Evolutionary conservation across 371 early-diverging fungal genomes (phyloP), one percentile per base, ranked within the genome.

Genomic region (Lichtheimia corymbifera): DNA sequence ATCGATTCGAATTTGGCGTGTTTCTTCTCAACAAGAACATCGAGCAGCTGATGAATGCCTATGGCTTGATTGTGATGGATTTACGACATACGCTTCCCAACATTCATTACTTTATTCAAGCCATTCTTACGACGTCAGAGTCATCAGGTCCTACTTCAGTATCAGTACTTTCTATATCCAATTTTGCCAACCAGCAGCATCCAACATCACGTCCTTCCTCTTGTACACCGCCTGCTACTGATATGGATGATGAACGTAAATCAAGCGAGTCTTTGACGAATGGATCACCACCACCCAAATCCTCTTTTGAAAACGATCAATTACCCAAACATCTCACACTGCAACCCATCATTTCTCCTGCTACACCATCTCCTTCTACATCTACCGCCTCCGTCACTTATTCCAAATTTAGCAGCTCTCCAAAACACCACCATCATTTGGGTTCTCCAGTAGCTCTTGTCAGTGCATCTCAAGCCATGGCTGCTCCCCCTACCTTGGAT

Each of bases 21-120:
- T 94, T 91, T 74, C 65, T 94, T 43, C 59, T 94, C 55, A 94
- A 93, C 72, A 93, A 93, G 74, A 79, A 94, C 55, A 84, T 94
- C 59, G 94, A 94, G 65, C 93, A 93, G 91, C 50, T 92, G 50
- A 82, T 92, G 86, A 88, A 90, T 71, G 81, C 85, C 2, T 83
- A 91, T 72, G 90, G 90, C 6, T 61, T 91, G 28, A 76, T 81
- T 52, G 87, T 88, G 7, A 84, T 85, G 67, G 90, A 93, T 68
- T 78, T 93, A 7, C 84, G 93, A 18, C 80, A 88, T 59, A 92
- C 92, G 5, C 80, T 93, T 11, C 89, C 92, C 5, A 93, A 93
- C 63, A 72, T 93, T 35, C 84, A 87, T 55, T 76, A 80, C 27
- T 71, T 91, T 43, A 83, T 89, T 51, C 84, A 87, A 66, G 80